Evolutionary conservation across 2,329 filamentous ascomycete species (phyloP), one percentile per base, ranked within the genome.

Genomic region (Colletotrichum tropicicola): DNA sequence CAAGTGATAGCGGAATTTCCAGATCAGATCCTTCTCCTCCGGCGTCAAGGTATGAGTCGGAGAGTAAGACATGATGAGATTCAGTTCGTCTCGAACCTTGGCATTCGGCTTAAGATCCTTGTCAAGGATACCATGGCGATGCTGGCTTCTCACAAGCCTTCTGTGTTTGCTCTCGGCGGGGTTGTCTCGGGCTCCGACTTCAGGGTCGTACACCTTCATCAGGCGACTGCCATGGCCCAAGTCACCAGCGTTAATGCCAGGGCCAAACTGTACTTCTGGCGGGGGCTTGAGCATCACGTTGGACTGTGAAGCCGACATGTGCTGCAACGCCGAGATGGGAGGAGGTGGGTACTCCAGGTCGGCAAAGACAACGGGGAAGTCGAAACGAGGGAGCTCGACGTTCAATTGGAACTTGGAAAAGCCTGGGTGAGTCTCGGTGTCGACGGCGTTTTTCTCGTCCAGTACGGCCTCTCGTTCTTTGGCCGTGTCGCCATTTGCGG

Each of bases 1-100:
- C 21, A 99, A 80, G 76, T 98, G 95, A 77, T 98, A 97, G 63
- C 96, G 87, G 80, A 98, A 99, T 72, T 97, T 96, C 97, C 97
- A 99, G 19, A 99, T 89, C 54, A 98, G 85, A 77, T 99, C 96
- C 74, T 97, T 97, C 77, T 99, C 96, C 75, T 98, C 94, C 0
- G 93, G 88, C 1, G 89, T 93, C 23, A 99, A 83, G 49, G 92
- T 87, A 68, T 98, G 94, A 0, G 95, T 97, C 3, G 96, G 96
- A 6, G 95, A 94, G 73, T 98, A 98, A 2, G 92, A 91, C 82
- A 98, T 90, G 69, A 99, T 94, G 45, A 88, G 83, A 73, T 98
- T 97, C 30, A 99, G 83, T 76, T 98, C 94, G 77, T 99, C 96
- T 63, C 96, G 89, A 59, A 97, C 93, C 79, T 97, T 97, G 28